These are phyloP conservation scores for Annulohypoxylon nitens DNA, from an alignment of 495 filamentous ascomycete species.

Conservation along the genomic window DNA sequence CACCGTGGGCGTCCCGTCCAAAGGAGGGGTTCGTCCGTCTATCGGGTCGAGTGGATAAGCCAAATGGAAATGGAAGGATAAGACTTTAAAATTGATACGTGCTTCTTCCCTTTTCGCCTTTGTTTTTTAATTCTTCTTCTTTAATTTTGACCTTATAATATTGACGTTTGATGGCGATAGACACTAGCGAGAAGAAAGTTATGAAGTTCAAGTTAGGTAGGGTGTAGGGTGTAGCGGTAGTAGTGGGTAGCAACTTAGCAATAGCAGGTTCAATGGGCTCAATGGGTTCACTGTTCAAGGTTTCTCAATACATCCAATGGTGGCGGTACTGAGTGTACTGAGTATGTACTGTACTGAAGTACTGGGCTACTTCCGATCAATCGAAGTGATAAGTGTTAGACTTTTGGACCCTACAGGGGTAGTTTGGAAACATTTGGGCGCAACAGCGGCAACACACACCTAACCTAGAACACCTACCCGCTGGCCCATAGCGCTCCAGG, in stretches of 20 bases:
- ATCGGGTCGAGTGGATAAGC: conserved; percentile 25
- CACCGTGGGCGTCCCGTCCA: conserved; percentile 45
- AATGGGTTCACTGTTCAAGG: neutral
- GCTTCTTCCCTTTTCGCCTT: conserved; percentile 1
- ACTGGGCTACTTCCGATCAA: neutral
- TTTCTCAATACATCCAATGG: neutral
- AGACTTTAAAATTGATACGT: conserved; percentile 15
- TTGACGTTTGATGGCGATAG: conserved; percentile 34
- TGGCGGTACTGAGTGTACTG: neutral
- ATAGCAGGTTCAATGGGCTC: conserved; percentile 24
- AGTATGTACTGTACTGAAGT: too few species aligned
- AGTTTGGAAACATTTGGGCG: neutral
- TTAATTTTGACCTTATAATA: conserved; percentile 16
- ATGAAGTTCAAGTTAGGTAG: conserved; percentile 24
- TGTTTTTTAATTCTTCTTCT: neutral
- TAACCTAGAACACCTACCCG: neutral
- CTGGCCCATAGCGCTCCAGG: conserved; percentile 22
- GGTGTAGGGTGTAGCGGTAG: neutral
- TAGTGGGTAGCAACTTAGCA: conserved; percentile 16
- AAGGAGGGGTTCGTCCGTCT: conserved; percentile 47
- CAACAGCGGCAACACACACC: neutral
- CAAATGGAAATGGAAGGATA: conserved; percentile 12
- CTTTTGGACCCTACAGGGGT: neutral
- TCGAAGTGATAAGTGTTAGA: too few species aligned
- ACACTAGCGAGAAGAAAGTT: conserved; percentile 38